Conservation (phyloP, 192 early-diverging fungal genomes). For the Podila horticola region DNA sequence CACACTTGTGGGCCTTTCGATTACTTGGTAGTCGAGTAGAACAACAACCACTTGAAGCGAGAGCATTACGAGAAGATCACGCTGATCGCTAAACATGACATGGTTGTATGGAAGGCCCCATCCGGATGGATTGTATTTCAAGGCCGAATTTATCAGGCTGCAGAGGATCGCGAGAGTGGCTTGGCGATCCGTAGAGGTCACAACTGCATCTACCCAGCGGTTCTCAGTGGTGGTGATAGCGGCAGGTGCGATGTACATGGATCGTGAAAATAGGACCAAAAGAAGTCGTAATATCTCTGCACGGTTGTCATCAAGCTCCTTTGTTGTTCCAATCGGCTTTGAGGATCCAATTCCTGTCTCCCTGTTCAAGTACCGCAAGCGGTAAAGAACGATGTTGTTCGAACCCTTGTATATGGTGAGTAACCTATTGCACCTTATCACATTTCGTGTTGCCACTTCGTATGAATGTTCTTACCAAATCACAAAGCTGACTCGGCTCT, state of each 20-base stretch:
- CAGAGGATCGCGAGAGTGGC: constrained; percentile 81
- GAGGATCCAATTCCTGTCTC: constrained; percentile 82
- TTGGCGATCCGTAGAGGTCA: constrained; percentile 70
- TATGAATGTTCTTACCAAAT: constrained; percentile 63
- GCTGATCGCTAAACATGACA: constrained; percentile 74
- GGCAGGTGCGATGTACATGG: constrained; percentile 78
- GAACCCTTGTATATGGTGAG: neutral
- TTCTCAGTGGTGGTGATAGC: constrained; percentile 62
- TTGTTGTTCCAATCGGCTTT: constrained; percentile 70
- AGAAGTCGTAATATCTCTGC: constrained; percentile 84
- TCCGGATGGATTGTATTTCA: constrained; percentile 84
- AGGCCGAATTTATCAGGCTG: constrained; percentile 86
- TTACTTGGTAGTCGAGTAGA: constrained; percentile 77
- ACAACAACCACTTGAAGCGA: constrained; percentile 74
- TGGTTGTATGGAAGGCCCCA: constrained; percentile 94
- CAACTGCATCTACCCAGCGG: constrained; percentile 66
- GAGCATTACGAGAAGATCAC: constrained; percentile 78
- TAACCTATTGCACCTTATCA: neutral
- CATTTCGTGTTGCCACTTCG: neutral
- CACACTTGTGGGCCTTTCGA: constrained; percentile 9
- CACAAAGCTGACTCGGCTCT: constrained; percentile 65
- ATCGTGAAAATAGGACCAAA: constrained; percentile 78
- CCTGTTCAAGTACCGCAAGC: constrained; percentile 24
- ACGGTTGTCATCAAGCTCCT: constrained; percentile 77
- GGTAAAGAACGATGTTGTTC: no score